phyloP scores from a whole-genome alignment of 306 rosid genomes.

The Malus sieversii region DNA sequence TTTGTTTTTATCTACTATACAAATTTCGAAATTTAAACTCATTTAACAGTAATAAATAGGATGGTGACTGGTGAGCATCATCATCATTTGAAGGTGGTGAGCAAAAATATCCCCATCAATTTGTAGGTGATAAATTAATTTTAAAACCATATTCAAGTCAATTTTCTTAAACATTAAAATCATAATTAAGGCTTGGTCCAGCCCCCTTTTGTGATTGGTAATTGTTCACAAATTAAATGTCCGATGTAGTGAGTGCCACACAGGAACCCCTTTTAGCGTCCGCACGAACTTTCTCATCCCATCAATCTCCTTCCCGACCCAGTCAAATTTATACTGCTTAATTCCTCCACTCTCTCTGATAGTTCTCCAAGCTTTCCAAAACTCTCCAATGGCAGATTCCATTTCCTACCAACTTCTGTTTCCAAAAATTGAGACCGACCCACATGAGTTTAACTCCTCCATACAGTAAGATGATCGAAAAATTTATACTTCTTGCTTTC shows the following conservation, averaged over 20 bases:
- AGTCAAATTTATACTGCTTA: neutral
- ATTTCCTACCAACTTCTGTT: neutral
- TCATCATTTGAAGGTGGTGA: no score
- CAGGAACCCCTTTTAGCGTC: constrained; percentile 22
- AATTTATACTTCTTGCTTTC: neutral
- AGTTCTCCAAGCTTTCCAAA: neutral
- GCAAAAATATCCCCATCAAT: neutral
- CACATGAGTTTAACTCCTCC: constrained; percentile 22
- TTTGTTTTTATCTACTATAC: neutral
- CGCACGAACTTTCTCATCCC: constrained; percentile 20
- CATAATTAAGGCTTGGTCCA: constrained; percentile 8
- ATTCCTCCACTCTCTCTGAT: neutral
- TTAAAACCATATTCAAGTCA: no score
- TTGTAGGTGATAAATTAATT: no score
- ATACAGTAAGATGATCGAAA: constrained; percentile 27
- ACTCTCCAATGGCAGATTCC: neutral
- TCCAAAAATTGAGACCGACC: constrained; percentile 27
- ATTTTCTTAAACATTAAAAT: neutral
- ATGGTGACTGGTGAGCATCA: no score
- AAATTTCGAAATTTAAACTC: no score
- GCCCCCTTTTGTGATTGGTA: constrained; percentile 24
- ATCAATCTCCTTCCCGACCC: neutral
- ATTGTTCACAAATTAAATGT: constrained; percentile 24
- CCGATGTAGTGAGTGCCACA: constrained; percentile 16
- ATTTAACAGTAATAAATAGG: no score